Conservation (phyloP, 2,329 filamentous ascomycete genomes). For the Ophiocordyceps camponoti-leonardi region DNA sequence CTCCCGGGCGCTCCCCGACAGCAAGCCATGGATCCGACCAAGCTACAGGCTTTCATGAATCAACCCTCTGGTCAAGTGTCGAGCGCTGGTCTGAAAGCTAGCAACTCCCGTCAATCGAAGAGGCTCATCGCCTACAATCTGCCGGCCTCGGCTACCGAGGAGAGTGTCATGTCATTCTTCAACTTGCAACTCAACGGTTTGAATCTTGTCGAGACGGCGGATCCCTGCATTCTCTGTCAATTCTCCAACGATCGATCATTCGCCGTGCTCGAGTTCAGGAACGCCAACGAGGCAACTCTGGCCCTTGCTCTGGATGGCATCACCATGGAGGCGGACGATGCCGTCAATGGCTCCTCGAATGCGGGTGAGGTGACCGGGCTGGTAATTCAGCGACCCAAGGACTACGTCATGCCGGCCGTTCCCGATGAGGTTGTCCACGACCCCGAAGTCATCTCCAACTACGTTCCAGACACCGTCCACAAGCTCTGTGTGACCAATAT, state of each 20-base stretch:
- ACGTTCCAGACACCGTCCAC: constrained; percentile 82
- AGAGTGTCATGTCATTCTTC: constrained; percentile 68
- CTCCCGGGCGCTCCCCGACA: constrained; percentile 88
- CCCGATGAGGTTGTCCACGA: constrained; percentile 58
- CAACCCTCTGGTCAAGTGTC: constrained; percentile 58
- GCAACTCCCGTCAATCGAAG: constrained; percentile 86
- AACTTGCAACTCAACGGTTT: constrained; percentile 94
- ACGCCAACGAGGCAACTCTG: constrained; percentile 72
- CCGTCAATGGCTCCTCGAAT: constrained; percentile 31
- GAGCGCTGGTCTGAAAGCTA: constrained; percentile 72
- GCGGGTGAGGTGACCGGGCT: constrained; percentile 40
- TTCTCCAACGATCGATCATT: constrained; percentile 65
- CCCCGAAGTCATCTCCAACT: constrained; percentile 57
- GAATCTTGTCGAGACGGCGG: constrained; percentile 69
- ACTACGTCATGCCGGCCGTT: constrained; percentile 83
- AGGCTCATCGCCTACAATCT: constrained; percentile 80
- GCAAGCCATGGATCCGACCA: constrained; percentile 86
- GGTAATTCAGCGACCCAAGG: constrained; percentile 73
- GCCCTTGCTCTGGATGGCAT: constrained; percentile 82
- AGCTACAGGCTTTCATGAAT: constrained; percentile 89
- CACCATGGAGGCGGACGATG: constrained; percentile 61
- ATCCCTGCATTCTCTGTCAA: constrained; percentile 74
- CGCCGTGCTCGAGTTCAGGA: constrained; percentile 82
- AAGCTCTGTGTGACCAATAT: constrained; percentile 92
- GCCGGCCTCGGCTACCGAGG: constrained; percentile 55